phyloP scores from a whole-genome alignment of 2,329 filamentous ascomycete species.

The Aureobasidium sp. region DNA sequence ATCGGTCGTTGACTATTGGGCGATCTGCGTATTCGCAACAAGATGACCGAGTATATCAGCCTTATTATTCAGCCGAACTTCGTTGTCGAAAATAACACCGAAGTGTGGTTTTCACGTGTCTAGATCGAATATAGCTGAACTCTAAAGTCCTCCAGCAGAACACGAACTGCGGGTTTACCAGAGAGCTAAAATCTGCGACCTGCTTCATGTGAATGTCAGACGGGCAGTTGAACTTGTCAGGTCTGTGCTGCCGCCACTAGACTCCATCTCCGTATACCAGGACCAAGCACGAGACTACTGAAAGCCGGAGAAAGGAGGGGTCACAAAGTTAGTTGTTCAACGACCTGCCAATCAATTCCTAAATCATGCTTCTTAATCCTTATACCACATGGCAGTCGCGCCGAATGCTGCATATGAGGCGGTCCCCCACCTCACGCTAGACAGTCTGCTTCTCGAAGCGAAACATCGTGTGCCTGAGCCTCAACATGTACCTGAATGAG shows the following conservation, averaged over 20 bases:
- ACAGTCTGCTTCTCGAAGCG: background rate
- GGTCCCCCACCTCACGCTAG: background rate
- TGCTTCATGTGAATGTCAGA: background rate
- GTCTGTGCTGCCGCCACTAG: background rate
- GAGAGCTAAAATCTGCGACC: background rate
- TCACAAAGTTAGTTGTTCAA: background rate
- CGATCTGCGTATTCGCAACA: background rate
- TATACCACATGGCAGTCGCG: slow-evolving; percentile 5
- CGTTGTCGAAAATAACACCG: background rate
- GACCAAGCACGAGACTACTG: background rate
- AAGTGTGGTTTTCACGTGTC: background rate
- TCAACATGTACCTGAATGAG: background rate
- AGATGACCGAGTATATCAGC: background rate
- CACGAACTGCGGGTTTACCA: background rate
- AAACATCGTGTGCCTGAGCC: background rate
- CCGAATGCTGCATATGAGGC: slow-evolving; percentile 1
- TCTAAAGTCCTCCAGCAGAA: background rate
- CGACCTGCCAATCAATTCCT: background rate
- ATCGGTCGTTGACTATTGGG: background rate
- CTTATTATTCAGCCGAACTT: slow-evolving; percentile 3
- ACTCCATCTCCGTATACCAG: background rate
- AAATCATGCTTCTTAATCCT: background rate
- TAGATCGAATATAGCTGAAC: background rate
- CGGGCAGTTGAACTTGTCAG: background rate
- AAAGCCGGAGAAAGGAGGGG: slow-evolving; percentile 1